Evolutionary conservation across 306 rosid genomes (phyloP), one percentile per base, ranked within the genome.

Genomic region (Vigna radiata): DNA sequence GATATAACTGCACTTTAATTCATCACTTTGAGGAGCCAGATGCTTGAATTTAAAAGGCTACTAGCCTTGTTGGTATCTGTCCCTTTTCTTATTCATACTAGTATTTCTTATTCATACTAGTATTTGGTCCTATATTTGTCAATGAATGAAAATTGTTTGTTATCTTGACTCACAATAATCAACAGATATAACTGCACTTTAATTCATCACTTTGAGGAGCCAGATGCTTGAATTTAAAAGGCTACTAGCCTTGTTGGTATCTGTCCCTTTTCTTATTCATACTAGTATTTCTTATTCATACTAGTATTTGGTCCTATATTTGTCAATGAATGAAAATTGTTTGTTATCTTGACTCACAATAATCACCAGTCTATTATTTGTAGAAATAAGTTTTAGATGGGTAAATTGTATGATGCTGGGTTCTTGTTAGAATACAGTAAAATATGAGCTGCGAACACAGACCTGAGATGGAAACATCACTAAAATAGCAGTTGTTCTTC

Each of bases 281-380:
- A 39, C 59, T 39, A 33, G 39, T 67, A 52, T 52, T 46, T 72
- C n/a, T n/a, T n/a, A n/a, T n/a, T n/a, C n/a, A n/a, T n/a, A n/a
- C n/a, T n/a, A 33, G 39, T 67, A 52, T 52, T 46, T 72, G 61
- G 67, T 39, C 66, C 52, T 52, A 29, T 77, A 43, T 78, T 68
- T 41, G 49, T 74, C 75, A 19, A 65, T 76, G 63, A 74, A 78
- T 43, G 62, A 75, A 33, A 82, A 53, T 56, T 43, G 41, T 71
- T 39, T 47, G 33, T 67, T 81, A 62, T 73, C 36, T 43, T 37
- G 78, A 85, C 55, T 65, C 16, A 13, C 52, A 1, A 50, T 54
- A 76, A 66, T 16, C 75, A 59, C n/a, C 7, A 6, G 49, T 66
- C 60, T 21, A 47, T 54, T 52, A 37, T 70, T 63, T 66, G 56